Evolutionary conservation across 2,329 filamentous ascomycete genomes (phyloP).

Genomic region (Claviceps humidiphila): DNA sequence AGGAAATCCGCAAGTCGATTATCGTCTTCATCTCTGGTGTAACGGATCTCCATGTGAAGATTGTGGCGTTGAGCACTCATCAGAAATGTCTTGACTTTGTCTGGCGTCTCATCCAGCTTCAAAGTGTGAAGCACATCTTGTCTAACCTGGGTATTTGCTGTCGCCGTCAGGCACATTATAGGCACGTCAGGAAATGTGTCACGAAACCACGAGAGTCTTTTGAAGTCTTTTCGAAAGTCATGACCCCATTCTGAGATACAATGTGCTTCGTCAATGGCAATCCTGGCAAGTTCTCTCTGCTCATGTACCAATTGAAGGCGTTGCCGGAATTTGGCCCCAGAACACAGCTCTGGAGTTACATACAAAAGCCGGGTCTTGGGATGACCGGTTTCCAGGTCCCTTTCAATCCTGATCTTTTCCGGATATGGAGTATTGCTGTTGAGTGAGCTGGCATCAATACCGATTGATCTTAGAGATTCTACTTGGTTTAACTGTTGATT

Average conservation of each 20-base stretch:
- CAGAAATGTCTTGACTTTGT: conserved; percentile 57
- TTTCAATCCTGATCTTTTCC: conserved; percentile 56
- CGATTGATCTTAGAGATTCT: conserved; percentile 57
- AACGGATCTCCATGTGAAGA: conserved; percentile 81
- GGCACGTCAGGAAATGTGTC: conserved; percentile 71
- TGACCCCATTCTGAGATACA: conserved; percentile 98
- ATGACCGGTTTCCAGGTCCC: conserved; percentile 78
- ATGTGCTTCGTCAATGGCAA: conserved; percentile 89
- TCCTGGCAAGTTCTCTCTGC: conserved; percentile 72
- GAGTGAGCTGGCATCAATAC: conserved; percentile 70
- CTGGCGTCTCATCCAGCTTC: conserved; percentile 45
- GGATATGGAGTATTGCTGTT: conserved; percentile 64
- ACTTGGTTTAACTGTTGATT: conserved; percentile 72
- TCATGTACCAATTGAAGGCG: conserved; percentile 59
- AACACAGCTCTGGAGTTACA: conserved; percentile 84
- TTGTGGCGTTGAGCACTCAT: conserved; percentile 78
- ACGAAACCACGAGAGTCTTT: conserved; percentile 75
- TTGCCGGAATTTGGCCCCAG: conserved; percentile 62
- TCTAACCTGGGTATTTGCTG: conserved; percentile 68
- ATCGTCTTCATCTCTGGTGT: conserved; percentile 63
- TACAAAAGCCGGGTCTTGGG: conserved; percentile 75
- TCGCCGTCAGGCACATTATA: conserved; percentile 86
- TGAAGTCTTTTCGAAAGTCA: conserved; percentile 89
- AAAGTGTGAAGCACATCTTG: conserved; percentile 71
- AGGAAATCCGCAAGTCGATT: conserved; percentile 62